Percentiles rank a stretch among this genome's conserved stretches.
These are phyloP conservation scores for Pythium rhizo-oryzae DNA, from an alignment of 352 stramenopile genomes.

Conservation along the genomic window DNA sequence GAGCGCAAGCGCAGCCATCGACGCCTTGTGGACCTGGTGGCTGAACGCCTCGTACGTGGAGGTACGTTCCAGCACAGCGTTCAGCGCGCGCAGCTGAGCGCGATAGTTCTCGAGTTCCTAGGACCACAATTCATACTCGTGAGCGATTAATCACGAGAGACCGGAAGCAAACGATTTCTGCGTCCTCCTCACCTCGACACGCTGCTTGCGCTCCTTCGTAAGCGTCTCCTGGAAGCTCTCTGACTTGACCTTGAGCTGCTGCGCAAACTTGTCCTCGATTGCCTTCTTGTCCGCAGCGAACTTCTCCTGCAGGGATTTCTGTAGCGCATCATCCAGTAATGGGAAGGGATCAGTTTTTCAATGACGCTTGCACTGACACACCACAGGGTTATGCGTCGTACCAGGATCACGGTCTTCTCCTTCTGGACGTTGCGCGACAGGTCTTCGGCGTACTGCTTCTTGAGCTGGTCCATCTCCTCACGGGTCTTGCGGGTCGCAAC, in stretches of 20 bases:
- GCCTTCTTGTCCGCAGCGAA: conserved; percentile 67
- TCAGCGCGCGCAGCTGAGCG: conserved; percentile 63
- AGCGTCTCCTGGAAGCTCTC: conserved; percentile 63
- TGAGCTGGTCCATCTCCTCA: conserved; percentile 61
- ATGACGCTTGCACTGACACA: no score
- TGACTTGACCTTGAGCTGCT: conserved; percentile 52
- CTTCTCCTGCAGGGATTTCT: conserved; percentile 58
- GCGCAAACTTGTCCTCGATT: conserved; percentile 54
- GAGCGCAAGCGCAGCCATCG: conserved; percentile 72
- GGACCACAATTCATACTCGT: not conserved
- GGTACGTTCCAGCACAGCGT: conserved; percentile 68
- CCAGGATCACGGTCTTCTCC: conserved; percentile 52
- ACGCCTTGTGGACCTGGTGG: conserved; percentile 85
- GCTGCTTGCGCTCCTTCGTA: conserved; percentile 63
- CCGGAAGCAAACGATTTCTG: not conserved
- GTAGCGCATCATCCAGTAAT: not conserved
- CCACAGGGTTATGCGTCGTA: conserved; percentile 7
- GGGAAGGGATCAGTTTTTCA: not conserved
- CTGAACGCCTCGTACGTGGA: conserved; percentile 86
- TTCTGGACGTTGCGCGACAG: conserved; percentile 63
- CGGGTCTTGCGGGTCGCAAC: conserved; percentile 59
- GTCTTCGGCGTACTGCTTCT: conserved; percentile 68
- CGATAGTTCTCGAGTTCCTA: conserved; percentile 70
- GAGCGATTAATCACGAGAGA: not conserved
- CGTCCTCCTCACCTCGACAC: conserved; percentile 34